A percentile compares a stretch with the other conserved stretches of the same genome.
Conservation (phyloP, 1,284 basidiomycete genomes). For the Lentinula novae-zelandiae region DNA sequence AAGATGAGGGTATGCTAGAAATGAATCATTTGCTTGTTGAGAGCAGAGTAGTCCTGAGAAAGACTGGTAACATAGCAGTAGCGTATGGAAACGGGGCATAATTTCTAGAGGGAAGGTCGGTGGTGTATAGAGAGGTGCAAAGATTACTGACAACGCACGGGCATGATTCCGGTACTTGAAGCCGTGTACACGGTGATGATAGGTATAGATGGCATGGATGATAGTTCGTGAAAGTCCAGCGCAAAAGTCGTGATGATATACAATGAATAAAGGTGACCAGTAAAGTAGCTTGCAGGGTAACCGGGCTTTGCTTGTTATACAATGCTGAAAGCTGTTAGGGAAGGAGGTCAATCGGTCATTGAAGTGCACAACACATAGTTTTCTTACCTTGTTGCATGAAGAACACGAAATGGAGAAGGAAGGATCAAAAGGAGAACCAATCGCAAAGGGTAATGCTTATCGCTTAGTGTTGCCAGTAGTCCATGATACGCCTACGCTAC, state of each 20-base stretch:
- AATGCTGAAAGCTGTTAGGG: neutral
- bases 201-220: constrained; percentile 4
- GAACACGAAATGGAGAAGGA: neutral
- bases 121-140: neutral
- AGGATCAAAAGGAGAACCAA: no score
- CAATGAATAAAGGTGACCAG: constrained; percentile 2
- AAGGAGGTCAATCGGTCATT: neutral
- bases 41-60: constrained; percentile 6
- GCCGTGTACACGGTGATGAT: neutral
- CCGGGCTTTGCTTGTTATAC: neutral
- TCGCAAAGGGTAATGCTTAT: constrained; percentile 25
- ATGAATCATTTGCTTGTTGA: neutral
- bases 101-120: neutral
- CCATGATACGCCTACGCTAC: constrained; percentile 75
- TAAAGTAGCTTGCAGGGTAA: constrained; percentile 6
- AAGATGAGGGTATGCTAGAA: constrained; percentile 7
- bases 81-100: constrained; percentile 5
- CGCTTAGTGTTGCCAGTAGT: constrained; percentile 54
- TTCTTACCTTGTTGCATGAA: neutral
- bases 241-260: constrained; percentile 3
- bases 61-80: neutral
- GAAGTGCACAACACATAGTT: neutral
- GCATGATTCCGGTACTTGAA: constrained; percentile 7
- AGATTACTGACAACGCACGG: constrained; percentile 9
- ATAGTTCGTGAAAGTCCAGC: constrained; percentile 9